Base-by-base conservation (phyloP, 163 green algal species). In the Chloromonas sp. region DNA sequence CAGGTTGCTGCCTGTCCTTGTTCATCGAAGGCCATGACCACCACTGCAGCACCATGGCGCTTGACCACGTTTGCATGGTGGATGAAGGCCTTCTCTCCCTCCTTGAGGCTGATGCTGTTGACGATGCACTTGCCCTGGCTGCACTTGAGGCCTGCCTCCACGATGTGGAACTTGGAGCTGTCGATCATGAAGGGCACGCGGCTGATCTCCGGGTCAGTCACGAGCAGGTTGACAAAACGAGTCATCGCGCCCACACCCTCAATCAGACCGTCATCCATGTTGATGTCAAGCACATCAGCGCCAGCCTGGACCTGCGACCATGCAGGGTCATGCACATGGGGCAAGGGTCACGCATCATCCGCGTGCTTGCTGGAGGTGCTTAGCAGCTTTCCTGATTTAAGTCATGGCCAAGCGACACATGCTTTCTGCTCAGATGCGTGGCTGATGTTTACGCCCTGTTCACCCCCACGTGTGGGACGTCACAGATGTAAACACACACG, bases 11-110 rank as follows among this genome's bases (percentile, higher is more conserved):
- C 97, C 92, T 99, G 97, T 36, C 97, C 97, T 77, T 97, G 86
- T 93, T 99, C 97, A 71, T 99, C 97, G 87, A 99, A 99, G 0
- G 97, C 97, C 97, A 99, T 99, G 60, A 99, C 97, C 82, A 99
- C 97, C 61, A 99, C 93, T 0, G 97, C 96, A 59, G 97, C 96
- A 61, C 97, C 97, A 82, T 99, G 95, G 71, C 90, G 89, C 91
- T 97, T 96, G 58, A 98, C 88, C 3, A 95, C 92, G 66, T 66
- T 85, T 0, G 97, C 96, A 60, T 98, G 93, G 71, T 93, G 81
- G 80, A 82, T 92, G 94, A 99, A 99, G 36, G 36, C 36, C 79
- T 92, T 91, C n/a, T 96, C 94, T 62, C 97, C 97, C 92, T 98
- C 97, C 94, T 99, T 99, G 79, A 99, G 89, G 70, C 92, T 97